Base-by-base conservation (phyloP, 2,329 filamentous ascomycete species). In the Camptophora hylomeconis region DNA sequence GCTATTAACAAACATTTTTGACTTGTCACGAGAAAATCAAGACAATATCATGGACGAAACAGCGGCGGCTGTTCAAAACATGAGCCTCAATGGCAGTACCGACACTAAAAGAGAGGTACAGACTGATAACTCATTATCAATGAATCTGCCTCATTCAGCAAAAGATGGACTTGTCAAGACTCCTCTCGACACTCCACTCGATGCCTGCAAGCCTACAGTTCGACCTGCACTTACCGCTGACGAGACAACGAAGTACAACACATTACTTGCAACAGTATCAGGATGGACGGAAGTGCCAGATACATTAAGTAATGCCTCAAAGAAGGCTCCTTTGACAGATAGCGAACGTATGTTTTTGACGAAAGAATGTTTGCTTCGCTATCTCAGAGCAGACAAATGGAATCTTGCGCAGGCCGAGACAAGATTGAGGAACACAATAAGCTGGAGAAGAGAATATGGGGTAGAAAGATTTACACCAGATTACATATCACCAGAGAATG, bases 341-440 rank as follows among this genome's bases (percentile, higher is more conserved):
- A 60, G 64, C 28, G 89, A 98, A 58, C 78, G 73, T 48, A 73
- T 89, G 60, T 98, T 83, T 75, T 68, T 98, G 42, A 93, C 86
- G 8, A 73, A 75, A 41, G 89, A 98, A 53, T 95, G 87, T 51
- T 67, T 98, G 10, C 67, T 94, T 21, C 80, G 89, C 44, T 98
- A 93, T 53, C 74, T 98, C 17, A 79, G 87, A 35, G 89, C 89
- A 12, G 86, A 83, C 20, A 94, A 92, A 57, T 98, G 89, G 84
- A 67, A 75, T 42, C 67, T 79, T 27, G 60, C 72, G 23, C 74
- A 87, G 26, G 74, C 89, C 6, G 68, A 77, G 42, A 79, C 77
- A 50, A 78, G 89, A n/a, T 57, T 95, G 21, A 73, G 77, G 42
- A 70, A 70, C 24, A 94, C 87, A 0, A 59, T 95, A 33, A 68